Evolutionary conservation across 1,284 basidiomycete species (phyloP).

Genomic region (Xerocomus amazonicus): DNA sequence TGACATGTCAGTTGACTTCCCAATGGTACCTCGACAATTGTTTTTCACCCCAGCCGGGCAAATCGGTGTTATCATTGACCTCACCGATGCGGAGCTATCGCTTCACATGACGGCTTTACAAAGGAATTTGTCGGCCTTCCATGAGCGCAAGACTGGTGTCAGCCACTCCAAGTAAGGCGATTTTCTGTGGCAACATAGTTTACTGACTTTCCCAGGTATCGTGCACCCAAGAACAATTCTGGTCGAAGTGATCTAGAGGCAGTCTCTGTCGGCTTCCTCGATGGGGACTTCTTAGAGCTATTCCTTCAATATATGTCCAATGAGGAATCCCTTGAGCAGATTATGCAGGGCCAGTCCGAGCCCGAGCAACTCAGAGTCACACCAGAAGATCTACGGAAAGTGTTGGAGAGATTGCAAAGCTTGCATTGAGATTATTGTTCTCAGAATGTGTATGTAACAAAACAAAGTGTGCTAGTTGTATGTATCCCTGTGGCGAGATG

Average conservation of each 20-base stretch:
- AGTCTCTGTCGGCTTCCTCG: constrained; percentile 74
- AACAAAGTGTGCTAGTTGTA: constrained; percentile 16
- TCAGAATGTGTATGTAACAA: constrained; percentile 14
- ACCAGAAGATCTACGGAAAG: constrained; percentile 43
- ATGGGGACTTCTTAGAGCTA: constrained; percentile 83
- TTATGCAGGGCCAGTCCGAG: constrained; percentile 52
- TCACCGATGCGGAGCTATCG: constrained; percentile 52
- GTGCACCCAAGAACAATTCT: constrained; percentile 56
- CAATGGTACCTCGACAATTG: constrained; percentile 58
- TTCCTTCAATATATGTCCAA: constrained; percentile 46
- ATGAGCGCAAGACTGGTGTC: constrained; percentile 55
- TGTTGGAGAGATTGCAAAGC: constrained; percentile 59
- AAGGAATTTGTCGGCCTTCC: constrained; percentile 65
- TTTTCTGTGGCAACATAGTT: neutral
- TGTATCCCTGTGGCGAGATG: constrained; percentile 2
- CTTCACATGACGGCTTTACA: constrained; percentile 73
- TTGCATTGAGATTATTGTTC: constrained; percentile 47
- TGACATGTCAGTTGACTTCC: constrained; percentile 35
- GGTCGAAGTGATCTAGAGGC: constrained; percentile 55
- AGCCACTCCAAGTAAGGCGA: constrained; percentile 61
- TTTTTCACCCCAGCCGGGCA: constrained; percentile 81
- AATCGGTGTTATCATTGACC: constrained; percentile 74
- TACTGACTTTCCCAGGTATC: constrained; percentile 46
- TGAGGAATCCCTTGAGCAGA: constrained; percentile 39
- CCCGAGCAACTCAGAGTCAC: constrained; percentile 51